Evolutionary conservation across 2,329 filamentous ascomycete genomes (phyloP), one percentile per base, ranked within the genome.

Genomic region (Chaetomiaceae sp.): DNA sequence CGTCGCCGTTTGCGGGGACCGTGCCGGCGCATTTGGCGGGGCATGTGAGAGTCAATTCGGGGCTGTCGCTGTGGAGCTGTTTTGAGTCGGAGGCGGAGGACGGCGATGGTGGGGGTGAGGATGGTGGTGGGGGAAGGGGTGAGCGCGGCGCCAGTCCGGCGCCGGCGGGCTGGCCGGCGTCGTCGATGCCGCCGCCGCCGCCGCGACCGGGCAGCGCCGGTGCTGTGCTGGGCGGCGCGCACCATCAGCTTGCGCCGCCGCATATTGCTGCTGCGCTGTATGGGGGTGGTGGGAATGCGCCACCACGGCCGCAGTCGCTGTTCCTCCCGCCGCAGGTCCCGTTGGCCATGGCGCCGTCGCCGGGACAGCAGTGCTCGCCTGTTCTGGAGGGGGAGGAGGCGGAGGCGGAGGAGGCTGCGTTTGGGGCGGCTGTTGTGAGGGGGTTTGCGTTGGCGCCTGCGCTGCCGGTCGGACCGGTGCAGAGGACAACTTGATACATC

Each of bases 131-230:
- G 75, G 22, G 6, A 24, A 9, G 22, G 6, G 22, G 22, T 9
- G 22, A 9, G 22, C n/a, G n/a, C n/a, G n/a, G n/a, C n/a, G n/a
- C n/a, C n/a, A n/a, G n/a, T n/a, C n/a, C n/a, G n/a, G n/a, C n/a
- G n/a, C n/a, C 3, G n/a, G 59, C 70, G 0, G 73, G 68, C 6
- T 79, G 75, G 38, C 76, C 76, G 8, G 78, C 73, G 0, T 54
- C 77, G 22, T 34, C n/a, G 12, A 12, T 11, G 12, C 10, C 29
- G 6, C n/a, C 58, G n/a, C 51, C 57, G 6, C 58, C 58, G 14
- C 56, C 46, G 12, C 39, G 48, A 1, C 42, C 58, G 11, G 51
- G 59, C 14, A 48, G 41, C 17, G 49, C 45, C 27, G 45, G 45
- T 3, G 45, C 41, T 1, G 40, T 36, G 3, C 4, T 35, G 9